Base-by-base conservation (phyloP, 164 flowering plant genomes). In the Taxillus chinensis region DNA sequence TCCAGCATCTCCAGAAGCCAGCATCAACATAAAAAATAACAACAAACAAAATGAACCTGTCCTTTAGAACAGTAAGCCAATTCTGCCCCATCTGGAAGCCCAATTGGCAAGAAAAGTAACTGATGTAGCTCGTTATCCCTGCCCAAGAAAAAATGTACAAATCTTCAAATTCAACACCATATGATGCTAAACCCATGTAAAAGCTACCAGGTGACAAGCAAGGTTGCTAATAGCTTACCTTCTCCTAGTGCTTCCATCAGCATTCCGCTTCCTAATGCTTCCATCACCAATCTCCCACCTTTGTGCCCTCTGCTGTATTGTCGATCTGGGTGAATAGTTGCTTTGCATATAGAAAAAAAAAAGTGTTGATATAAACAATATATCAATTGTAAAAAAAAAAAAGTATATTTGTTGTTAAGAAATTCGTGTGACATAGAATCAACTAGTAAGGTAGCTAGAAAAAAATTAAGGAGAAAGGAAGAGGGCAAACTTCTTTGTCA, bases 91-190 rank as follows among this genome's bases (percentile, higher is more conserved):
- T 92, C 96, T 39, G 91, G 91, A 56, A 92, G 96, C 45, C 98
- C 98, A 74, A 85, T 83, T 41, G 92, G 92, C 88, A 85, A 70
- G 67, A 92, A 92, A 67, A 92, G 84, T 40, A 83, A 64, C 38
- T 86, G 77, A 70, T 92, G 98, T 52, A 92, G 74, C 77, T 87
- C 92, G 75, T 89, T 89, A 63, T 92, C 95, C 86, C 96, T 92
- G 78, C 57, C 3, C 48, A 67, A 60, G 5, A 64, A 57, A 57
- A 13, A 5, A 38, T 9, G 38, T 7, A 11, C 43, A 46, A 2
- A 60, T 49, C 60, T 39, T 7, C 40, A 55, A 16, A 55, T 16
- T 50, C 50, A 49, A 16, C 43, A 52, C 17, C 6, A 1, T 2
- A 45, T 48, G n/a, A 45, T 14, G 55, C 11, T 54, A 55, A 15